phyloP scores from a whole-genome alignment of 257 asterid genomes.

The Solanum verrucosum region DNA sequence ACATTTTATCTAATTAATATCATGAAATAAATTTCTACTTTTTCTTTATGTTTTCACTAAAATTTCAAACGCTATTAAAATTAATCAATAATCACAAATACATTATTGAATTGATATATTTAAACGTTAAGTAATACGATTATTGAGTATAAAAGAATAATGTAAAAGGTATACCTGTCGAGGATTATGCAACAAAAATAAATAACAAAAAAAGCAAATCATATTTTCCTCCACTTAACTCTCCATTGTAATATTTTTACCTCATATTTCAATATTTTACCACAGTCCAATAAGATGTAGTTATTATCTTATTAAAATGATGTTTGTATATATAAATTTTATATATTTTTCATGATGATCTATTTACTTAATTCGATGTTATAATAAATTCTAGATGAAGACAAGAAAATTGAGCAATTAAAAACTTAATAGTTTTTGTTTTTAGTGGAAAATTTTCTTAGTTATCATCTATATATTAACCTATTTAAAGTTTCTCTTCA shows the following conservation, averaged over 20 bases:
- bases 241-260: background rate
- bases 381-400: no score
- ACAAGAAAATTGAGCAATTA: no score
- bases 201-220: background rate
- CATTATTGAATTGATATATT: background rate
- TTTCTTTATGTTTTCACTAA: background rate
- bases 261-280: background rate
- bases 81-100: background rate
- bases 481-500: no score
- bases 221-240: background rate
- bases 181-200: background rate
- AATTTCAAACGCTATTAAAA: background rate
- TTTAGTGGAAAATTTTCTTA: no score
- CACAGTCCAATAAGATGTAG: no score
- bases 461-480: no score
- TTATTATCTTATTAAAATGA: no score
- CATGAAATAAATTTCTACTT: background rate
- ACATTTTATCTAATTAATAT: background rate
- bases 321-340: no score
- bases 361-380: no score
- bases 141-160: background rate
- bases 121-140: background rate
- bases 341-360: no score
- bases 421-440: no score
- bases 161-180: background rate